These are phyloP conservation scores for Aspergillus baeticus DNA, from an alignment of 495 filamentous ascomycete species.

Conservation along the genomic window DNA sequence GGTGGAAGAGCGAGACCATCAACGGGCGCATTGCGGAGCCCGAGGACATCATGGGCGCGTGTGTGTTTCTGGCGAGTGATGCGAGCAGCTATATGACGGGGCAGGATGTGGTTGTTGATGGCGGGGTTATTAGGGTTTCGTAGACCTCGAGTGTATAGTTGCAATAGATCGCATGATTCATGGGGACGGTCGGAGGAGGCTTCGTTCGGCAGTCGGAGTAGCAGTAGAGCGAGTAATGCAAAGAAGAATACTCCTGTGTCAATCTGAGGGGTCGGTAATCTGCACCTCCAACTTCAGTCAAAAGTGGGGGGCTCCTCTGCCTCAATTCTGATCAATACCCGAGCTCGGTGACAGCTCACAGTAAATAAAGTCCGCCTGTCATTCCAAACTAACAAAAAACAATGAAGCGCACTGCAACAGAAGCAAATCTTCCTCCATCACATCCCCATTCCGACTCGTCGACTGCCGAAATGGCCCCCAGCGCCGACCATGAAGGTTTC, in stretches of 20 bases:
- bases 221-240: too few relatives aligned
- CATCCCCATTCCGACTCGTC: too few relatives aligned
- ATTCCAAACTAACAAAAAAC: background rate
- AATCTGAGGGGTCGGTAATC: background rate
- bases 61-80: slow-evolving; percentile 78
- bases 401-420: slow-evolving; percentile 9
- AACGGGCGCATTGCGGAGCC: slow-evolving; percentile 70
- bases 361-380: too few relatives aligned
- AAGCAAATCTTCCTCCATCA: background rate
- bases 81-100: slow-evolving; percentile 80
- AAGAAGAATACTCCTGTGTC: too few relatives aligned
- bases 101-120: slow-evolving; percentile 60
- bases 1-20: slow-evolving; percentile 75
- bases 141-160: too few relatives aligned
- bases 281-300: background rate
- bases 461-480: too few relatives aligned
- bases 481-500: slow-evolving; percentile 27
- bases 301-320: too few relatives aligned
- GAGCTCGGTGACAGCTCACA: too few relatives aligned
- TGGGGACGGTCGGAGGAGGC: too few relatives aligned
- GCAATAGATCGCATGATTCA: too few relatives aligned
- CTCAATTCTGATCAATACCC: too few relatives aligned
- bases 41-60: slow-evolving; percentile 79
- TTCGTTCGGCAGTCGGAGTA: too few relatives aligned
- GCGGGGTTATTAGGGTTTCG: slow-evolving; percentile 26